These are phyloP conservation scores for Colletotrichum liaoningense DNA, from an alignment of 2,329 filamentous ascomycete genomes.

Conservation along the genomic window DNA sequence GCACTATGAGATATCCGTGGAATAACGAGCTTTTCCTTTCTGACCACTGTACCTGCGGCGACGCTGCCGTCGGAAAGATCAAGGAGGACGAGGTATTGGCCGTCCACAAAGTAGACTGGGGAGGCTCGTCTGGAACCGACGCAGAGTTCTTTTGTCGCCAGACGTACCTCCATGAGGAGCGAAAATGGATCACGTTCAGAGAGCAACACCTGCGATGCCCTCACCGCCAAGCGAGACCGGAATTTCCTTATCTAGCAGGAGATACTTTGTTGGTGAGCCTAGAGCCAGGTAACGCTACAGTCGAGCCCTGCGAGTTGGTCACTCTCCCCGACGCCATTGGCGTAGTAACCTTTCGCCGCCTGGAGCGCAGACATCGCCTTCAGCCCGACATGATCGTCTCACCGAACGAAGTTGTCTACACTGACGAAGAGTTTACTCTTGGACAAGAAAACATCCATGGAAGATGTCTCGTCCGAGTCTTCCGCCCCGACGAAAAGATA, in stretches of 20 bases:
- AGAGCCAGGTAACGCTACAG: slow-evolving; percentile 43
- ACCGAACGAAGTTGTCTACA: slow-evolving; percentile 71
- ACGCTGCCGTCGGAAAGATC: slow-evolving; percentile 54
- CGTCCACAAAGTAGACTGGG: slow-evolving; percentile 69
- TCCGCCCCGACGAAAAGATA: slow-evolving; percentile 56
- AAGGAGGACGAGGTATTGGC: slow-evolving; percentile 65
- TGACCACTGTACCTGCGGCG: slow-evolving; percentile 78
- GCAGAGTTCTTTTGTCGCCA: slow-evolving; percentile 77
- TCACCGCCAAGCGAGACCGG: slow-evolving; percentile 51
- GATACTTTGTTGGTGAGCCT: slow-evolving; percentile 68
- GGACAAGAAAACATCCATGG: slow-evolving; percentile 57
- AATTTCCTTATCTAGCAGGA: slow-evolving; percentile 49
- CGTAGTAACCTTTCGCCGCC: slow-evolving; percentile 57
- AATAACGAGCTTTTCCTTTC: slow-evolving; percentile 81
- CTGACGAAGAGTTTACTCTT: slow-evolving; percentile 55
- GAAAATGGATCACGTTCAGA: slow-evolving; percentile 71
- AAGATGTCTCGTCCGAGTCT: slow-evolving; percentile 70
- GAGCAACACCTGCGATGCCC: slow-evolving; percentile 65
- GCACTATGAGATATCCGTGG: slow-evolving; percentile 74
- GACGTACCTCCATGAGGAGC: slow-evolving; percentile 70
- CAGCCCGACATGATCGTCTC: slow-evolving; percentile 47
- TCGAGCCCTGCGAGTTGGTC: slow-evolving; percentile 73
- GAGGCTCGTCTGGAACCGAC: slow-evolving; percentile 57
- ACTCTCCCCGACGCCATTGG: slow-evolving; percentile 40
- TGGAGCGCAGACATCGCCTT: slow-evolving; percentile 61